These are phyloP conservation scores for Claviceps arundinis DNA, from an alignment of 2,329 filamentous ascomycete species.

Conservation along the genomic window DNA sequence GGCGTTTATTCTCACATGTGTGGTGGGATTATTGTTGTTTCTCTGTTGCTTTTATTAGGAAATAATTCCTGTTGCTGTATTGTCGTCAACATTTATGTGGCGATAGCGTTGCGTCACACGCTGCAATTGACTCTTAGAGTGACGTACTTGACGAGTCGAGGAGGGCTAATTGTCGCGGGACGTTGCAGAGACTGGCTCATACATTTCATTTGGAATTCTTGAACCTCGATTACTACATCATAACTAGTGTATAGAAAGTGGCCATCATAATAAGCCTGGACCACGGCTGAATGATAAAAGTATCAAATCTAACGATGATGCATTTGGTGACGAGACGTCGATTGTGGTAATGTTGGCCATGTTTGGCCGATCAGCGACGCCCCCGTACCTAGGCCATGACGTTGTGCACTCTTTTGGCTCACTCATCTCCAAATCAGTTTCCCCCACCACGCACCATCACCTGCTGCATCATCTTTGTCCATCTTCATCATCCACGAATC, in stretches of 20 bases:
- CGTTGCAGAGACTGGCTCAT: neutral
- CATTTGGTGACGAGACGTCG: neutral
- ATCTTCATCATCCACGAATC: neutral
- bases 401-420: no score
- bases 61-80: no score
- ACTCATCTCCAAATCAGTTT: no score
- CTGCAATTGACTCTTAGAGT: neutral
- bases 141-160: neutral
- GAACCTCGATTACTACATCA: neutral
- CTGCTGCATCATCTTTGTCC: neutral
- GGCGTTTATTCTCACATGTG: conserved; percentile 12
- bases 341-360: no score
- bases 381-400: no score
- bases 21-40: neutral
- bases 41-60: neutral
- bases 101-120: neutral
- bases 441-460: neutral
- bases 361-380: no score
- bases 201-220: neutral
- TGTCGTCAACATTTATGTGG: neutral
- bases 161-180: neutral
- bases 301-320: neutral
- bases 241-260: neutral
- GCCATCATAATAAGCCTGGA: neutral
- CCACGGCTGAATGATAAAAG: neutral